Conservation (phyloP, 2,329 filamentous ascomycete genomes). For the Cytospora chrysosperma region DNA sequence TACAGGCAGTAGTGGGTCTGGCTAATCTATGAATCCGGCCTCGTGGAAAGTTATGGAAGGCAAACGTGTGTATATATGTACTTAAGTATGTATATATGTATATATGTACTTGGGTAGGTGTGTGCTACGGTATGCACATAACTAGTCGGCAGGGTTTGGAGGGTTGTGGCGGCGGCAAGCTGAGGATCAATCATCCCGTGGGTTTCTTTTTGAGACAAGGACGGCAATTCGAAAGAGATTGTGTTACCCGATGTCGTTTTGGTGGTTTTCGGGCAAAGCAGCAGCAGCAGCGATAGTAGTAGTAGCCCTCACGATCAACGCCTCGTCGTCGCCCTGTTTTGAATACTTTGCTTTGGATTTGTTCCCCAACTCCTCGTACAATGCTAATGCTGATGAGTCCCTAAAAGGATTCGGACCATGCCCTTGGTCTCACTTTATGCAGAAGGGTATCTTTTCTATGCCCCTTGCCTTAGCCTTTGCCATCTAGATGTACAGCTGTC, state of each 20-base stretch:
- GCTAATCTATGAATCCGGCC: not conserved
- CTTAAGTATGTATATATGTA: too few relatives aligned
- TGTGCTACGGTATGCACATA: not conserved
- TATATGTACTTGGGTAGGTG: too few relatives aligned
- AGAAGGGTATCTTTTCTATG: conserved; percentile 8
- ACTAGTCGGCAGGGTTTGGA: not conserved
- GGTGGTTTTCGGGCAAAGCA: not conserved
- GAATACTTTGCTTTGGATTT: not conserved
- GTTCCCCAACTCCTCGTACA: not conserved
- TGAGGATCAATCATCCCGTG: not conserved
- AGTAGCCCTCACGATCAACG: not conserved
- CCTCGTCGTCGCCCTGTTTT: not conserved
- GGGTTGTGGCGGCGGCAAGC: too few relatives aligned
- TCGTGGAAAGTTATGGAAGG: not conserved
- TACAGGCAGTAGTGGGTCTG: not conserved
- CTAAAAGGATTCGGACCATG: not conserved
- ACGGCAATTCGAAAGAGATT: not conserved
- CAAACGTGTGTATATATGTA: not conserved
- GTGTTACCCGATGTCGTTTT: not conserved
- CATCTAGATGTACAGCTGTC: not conserved
- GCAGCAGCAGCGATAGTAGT: not conserved
- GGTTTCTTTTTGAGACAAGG: not conserved
- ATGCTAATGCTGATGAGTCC: not conserved
- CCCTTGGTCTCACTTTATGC: not conserved
- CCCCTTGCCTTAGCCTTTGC: not conserved